phyloP scores from a whole-genome alignment of 2,329 filamentous ascomycete genomes.

The Diaporthe helianthi region DNA sequence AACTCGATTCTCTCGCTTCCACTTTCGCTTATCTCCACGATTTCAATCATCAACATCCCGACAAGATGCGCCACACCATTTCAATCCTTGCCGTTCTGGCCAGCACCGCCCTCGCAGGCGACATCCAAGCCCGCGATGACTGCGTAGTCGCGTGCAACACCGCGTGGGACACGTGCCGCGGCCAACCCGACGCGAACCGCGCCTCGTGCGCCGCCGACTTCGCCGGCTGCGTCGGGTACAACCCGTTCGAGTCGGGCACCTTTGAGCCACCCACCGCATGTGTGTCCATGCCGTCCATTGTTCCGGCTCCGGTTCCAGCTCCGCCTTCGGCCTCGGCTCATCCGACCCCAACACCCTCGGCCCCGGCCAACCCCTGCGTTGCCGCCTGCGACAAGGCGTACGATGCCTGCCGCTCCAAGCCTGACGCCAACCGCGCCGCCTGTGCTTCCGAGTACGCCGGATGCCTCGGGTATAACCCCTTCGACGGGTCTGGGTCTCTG shows the following conservation, averaged over 20 bases:
- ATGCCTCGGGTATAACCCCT: background rate
- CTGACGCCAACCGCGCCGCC: background rate
- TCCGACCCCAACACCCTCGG: background rate
- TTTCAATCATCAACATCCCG: background rate
- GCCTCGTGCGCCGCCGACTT: background rate
- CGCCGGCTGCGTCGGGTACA: background rate
- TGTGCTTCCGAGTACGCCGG: background rate
- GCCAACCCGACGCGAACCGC: background rate
- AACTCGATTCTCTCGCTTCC: background rate
- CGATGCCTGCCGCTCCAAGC: background rate
- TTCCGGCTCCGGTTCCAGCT: no score
- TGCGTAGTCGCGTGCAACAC: background rate
- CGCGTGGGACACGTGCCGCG: background rate
- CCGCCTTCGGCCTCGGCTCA: background rate
- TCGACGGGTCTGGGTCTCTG: background rate
- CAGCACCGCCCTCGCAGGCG: background rate
- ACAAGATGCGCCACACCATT: background rate
- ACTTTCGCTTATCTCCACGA: background rate
- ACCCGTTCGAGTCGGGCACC: background rate
- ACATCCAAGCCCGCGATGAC: background rate
- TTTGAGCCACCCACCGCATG: background rate
- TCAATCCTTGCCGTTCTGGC: conserved; percentile 3
- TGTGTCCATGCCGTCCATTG: no score
- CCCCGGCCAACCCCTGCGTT: background rate
- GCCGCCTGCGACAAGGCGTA: background rate